A percentile compares a stretch with the other conserved stretches of the same genome.
Evolutionary conservation across 805 yeast species (phyloP).

Genomic region (Candida tallmaniae): DNA sequence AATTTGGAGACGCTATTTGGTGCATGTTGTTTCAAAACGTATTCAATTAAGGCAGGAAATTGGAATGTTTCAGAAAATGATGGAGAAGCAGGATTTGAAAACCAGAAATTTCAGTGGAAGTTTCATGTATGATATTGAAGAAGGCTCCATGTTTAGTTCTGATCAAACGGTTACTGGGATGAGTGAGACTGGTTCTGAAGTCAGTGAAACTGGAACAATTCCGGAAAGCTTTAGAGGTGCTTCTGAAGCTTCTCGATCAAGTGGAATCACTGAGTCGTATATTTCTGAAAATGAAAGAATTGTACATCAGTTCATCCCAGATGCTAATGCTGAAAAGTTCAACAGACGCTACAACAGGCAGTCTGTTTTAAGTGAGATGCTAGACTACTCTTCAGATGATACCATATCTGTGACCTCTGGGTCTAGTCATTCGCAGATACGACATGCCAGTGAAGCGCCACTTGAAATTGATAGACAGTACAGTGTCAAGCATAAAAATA

Average conservation of each 20-base stretch:
- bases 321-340: slow-evolving; percentile 19
- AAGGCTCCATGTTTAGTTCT: slow-evolving; percentile 1
- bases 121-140: slow-evolving; percentile 7
- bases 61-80: slow-evolving; percentile 24
- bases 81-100: slow-evolving; percentile 11
- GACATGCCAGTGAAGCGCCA: background rate
- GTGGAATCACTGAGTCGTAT: background rate
- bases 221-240: slow-evolving; percentile 1
- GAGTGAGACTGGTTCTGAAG: slow-evolving; percentile 9
- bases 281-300: background rate
- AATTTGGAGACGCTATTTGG: slow-evolving; percentile 33
- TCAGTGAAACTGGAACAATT: slow-evolving; percentile 1
- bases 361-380: slow-evolving; percentile 42
- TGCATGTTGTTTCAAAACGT: slow-evolving; percentile 31
- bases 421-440: background rate
- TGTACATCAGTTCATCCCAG: slow-evolving; percentile 7
- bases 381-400: slow-evolving; percentile 31
- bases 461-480: slow-evolving; percentile 10
- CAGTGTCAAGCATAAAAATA: slow-evolving; percentile 7
- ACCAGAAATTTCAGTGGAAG: slow-evolving; percentile 6
- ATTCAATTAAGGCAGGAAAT: slow-evolving; percentile 40
- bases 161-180: slow-evolving; percentile 8
- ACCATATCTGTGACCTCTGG: slow-evolving; percentile 4
- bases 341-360: slow-evolving; percentile 28
- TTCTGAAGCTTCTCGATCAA: slow-evolving; percentile 4